Evolutionary conservation across 192 early-diverging fungal genomes (phyloP).

Genomic region (Linnemannia zychae): DNA sequence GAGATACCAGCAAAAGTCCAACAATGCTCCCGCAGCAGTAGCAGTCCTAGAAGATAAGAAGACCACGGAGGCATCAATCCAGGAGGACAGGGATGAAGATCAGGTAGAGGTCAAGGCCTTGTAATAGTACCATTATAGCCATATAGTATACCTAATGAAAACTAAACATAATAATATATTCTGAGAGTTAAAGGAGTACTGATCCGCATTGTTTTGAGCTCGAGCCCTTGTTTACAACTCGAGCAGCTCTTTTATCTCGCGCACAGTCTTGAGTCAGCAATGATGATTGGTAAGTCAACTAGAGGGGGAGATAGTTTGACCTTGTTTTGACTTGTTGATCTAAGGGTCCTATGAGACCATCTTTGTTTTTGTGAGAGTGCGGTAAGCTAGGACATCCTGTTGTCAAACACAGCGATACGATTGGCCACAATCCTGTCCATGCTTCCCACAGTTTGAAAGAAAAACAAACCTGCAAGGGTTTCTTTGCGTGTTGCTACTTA

Average conservation of each 20-base stretch:
- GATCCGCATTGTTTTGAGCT: neutral
- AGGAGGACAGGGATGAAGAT: neutral
- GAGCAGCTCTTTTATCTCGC: neutral
- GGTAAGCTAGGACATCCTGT: too few species aligned
- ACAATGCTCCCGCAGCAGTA: neutral
- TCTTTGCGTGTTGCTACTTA: too few species aligned
- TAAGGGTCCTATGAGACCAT: too few species aligned
- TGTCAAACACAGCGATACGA: too few species aligned
- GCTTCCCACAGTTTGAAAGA: too few species aligned
- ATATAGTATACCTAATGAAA: neutral
- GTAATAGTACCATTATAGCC: neutral
- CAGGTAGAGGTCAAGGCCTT: neutral
- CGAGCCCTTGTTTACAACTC: neutral
- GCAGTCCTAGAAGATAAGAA: neutral
- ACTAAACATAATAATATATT: neutral
- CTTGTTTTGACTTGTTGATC: too few species aligned
- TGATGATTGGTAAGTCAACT: too few species aligned
- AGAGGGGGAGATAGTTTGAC: too few species aligned
- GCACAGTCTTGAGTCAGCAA: neutral
- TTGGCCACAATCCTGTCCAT: too few species aligned
- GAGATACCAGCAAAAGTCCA: neutral
- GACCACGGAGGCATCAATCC: neutral
- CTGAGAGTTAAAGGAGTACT: neutral
- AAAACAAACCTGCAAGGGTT: too few species aligned
- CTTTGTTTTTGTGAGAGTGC: too few species aligned